Conservation (phyloP, 169 alveolate species). For the Plasmodium knowlesi region DNA sequence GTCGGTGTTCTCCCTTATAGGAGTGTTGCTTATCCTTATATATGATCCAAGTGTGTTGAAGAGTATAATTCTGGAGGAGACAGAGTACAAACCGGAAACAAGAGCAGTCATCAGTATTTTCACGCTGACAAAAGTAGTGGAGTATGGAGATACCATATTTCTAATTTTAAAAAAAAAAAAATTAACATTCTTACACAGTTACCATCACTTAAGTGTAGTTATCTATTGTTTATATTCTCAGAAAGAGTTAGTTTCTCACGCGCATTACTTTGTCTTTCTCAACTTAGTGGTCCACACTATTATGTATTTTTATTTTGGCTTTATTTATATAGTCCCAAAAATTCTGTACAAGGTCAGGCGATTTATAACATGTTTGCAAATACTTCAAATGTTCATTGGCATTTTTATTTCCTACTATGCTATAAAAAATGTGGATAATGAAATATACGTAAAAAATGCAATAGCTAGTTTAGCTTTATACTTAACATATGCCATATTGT, state of each 20-base stretch:
- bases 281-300: conserved; percentile 80
- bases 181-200: conserved; percentile 80
- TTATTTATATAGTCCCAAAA: conserved; percentile 53
- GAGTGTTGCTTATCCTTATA: conserved; percentile 24
- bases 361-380: conserved; percentile 47
- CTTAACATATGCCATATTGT: conserved; percentile 50
- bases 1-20: conserved; percentile 31
- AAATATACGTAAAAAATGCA: conserved; percentile 29
- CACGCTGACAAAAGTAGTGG: conserved; percentile 80
- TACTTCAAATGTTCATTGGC: conserved; percentile 67
- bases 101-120: conserved; percentile 81
- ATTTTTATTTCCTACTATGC: conserved; percentile 57
- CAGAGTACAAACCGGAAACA: conserved; percentile 66
- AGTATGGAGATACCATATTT: conserved; percentile 83
- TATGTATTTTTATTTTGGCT: conserved; percentile 83
- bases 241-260: conserved; percentile 78
- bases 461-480: conserved; percentile 46
- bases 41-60: conserved; percentile 27
- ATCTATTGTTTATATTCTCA: conserved; percentile 84
- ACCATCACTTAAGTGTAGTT: conserved; percentile 83
- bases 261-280: conserved; percentile 81
- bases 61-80: conserved; percentile 43
- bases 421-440: conserved; percentile 38
- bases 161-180: conserved; percentile 78
- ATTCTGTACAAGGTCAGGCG: conserved; percentile 14